Conservation (phyloP, 345 rosid genomes). For the Anacardium occidentale region DNA sequence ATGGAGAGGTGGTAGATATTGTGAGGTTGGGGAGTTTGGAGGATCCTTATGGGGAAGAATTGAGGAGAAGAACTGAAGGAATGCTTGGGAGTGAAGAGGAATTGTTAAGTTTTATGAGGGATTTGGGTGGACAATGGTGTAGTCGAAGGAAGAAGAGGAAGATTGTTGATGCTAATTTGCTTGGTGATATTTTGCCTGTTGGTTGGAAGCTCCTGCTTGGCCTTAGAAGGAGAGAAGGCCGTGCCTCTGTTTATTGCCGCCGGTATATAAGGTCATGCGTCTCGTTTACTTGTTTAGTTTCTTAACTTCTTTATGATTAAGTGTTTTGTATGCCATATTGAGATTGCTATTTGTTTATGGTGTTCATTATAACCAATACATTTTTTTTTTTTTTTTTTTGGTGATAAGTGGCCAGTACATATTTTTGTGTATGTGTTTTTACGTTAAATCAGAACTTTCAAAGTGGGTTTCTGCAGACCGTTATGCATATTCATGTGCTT, state of each 20-base stretch:
- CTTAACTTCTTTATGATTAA: background rate
- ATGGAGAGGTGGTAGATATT: conserved; percentile 51
- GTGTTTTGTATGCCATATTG: no score
- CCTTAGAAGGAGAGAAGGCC: conserved; percentile 67
- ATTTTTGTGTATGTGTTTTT: no score
- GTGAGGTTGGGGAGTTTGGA: conserved; percentile 37
- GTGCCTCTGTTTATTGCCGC: conserved; percentile 63
- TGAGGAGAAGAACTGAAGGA: conserved; percentile 58
- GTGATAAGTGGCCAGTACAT: no score
- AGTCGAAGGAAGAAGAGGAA: conserved; percentile 80
- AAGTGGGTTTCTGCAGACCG: no score
- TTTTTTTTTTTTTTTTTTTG: no score
- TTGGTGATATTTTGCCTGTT: conserved; percentile 56
- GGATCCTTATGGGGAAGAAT: conserved; percentile 57
- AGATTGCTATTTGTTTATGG: no score
- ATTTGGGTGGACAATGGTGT: conserved; percentile 71
- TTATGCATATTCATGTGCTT: no score
- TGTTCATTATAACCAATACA: no score
- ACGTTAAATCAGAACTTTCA: no score
- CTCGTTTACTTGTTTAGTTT: background rate
- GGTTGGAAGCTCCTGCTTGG: conserved; percentile 80
- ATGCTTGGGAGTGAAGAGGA: conserved; percentile 51
- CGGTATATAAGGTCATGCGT: conserved; percentile 60
- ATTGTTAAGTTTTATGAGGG: conserved; percentile 55
- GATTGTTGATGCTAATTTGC: conserved; percentile 63